These are phyloP conservation scores for Cordyceps cateniannulata DNA, from an alignment of 2,329 filamentous ascomycete genomes.

Conservation along the genomic window DNA sequence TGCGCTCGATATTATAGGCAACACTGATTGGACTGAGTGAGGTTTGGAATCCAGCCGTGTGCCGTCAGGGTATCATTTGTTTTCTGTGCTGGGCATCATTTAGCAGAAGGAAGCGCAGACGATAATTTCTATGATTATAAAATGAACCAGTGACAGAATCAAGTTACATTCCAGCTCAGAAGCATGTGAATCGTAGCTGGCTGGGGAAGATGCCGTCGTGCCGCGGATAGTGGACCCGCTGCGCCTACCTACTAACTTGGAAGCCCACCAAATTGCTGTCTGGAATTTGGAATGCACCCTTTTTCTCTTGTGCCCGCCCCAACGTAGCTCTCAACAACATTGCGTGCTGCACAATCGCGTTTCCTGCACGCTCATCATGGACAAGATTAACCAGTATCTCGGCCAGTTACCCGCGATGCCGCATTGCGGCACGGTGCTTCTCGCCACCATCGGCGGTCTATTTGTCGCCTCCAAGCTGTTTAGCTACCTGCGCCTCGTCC, in stretches of 20 bases:
- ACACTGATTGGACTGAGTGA: too few relatives aligned
- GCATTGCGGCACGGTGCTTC: conserved; percentile 36
- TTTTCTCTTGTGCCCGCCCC: background rate
- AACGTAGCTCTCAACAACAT: conserved; percentile 9
- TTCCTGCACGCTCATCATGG: conserved; percentile 9
- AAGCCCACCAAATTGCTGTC: background rate
- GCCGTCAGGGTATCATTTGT: too few relatives aligned
- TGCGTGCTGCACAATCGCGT: background rate
- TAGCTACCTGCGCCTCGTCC: conserved; percentile 53
- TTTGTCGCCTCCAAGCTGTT: conserved; percentile 50
- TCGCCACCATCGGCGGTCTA: conserved; percentile 52
- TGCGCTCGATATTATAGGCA: too few relatives aligned
- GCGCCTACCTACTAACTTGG: too few relatives aligned
- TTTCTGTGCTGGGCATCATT: too few relatives aligned
- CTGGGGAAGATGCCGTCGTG: background rate
- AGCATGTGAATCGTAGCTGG: background rate
- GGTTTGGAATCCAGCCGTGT: too few relatives aligned
- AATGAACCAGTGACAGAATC: too few relatives aligned
- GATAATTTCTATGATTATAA: too few relatives aligned
- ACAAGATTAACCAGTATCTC: conserved; percentile 25
- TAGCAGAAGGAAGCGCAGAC: too few relatives aligned
- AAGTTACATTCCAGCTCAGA: too few relatives aligned
- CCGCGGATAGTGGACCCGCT: background rate
- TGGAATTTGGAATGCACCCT: background rate
- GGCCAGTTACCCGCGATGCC: conserved; percentile 30